Percentiles rank a stretch among this genome's conserved stretches.
Evolutionary conservation across 495 filamentous ascomycete species (phyloP).

Genomic region (Aspergillus leporis): DNA sequence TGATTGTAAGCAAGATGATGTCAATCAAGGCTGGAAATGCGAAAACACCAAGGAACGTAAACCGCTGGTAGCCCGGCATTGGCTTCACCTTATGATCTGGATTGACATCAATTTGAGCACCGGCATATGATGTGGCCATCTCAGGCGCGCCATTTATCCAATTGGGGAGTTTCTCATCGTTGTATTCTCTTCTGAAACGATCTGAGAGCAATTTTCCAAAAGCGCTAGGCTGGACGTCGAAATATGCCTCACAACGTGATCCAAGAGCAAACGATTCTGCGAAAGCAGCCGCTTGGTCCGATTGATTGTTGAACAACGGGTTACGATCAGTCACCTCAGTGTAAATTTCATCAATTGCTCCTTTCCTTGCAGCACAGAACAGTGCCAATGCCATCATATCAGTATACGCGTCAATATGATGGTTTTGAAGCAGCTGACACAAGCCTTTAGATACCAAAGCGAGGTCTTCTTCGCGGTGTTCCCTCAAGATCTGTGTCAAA

Average conservation of each 20-base stretch:
- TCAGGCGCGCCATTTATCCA: slow-evolving; percentile 52
- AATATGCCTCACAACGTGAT: slow-evolving; percentile 61
- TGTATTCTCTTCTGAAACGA: slow-evolving; percentile 53
- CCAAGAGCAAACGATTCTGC: slow-evolving; percentile 62
- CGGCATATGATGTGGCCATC: slow-evolving; percentile 53
- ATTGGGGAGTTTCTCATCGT: slow-evolving; percentile 48
- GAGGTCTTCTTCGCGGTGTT: slow-evolving; percentile 42
- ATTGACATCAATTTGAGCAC: slow-evolving; percentile 57
- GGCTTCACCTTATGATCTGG: slow-evolving; percentile 44
- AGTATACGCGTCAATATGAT: slow-evolving; percentile 44
- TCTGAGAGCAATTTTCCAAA: slow-evolving; percentile 58
- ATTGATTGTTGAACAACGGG: slow-evolving; percentile 54
- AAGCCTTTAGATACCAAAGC: slow-evolving; percentile 40
- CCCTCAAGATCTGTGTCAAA: slow-evolving; percentile 42
- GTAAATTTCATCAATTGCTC: slow-evolving; percentile 61
- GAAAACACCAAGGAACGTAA: slow-evolving; percentile 62
- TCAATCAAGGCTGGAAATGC: slow-evolving; percentile 62
- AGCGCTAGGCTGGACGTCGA: slow-evolving; percentile 53
- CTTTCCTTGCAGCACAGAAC: slow-evolving; percentile 56
- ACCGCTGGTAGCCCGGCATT: slow-evolving; percentile 50
- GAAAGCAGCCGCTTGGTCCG: slow-evolving; percentile 62
- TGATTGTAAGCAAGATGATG: slow-evolving; percentile 56
- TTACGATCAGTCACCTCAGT: slow-evolving; percentile 60
- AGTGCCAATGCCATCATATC: slow-evolving; percentile 56
- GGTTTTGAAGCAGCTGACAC: slow-evolving; percentile 34